phyloP scores from a whole-genome alignment of 2,329 filamentous ascomycete species.

The Paracamarosporium sp. region DNA sequence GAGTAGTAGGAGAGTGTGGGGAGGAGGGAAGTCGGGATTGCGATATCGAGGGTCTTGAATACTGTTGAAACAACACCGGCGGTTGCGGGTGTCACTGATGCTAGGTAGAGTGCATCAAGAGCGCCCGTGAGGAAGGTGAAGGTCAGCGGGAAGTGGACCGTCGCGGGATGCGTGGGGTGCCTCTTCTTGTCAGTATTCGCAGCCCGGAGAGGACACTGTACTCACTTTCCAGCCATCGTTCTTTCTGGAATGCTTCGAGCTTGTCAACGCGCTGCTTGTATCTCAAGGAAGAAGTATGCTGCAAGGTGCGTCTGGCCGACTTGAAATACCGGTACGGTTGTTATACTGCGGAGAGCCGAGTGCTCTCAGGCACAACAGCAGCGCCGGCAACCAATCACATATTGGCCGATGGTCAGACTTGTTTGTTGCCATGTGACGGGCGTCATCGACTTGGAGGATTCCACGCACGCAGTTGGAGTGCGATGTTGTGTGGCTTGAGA shows the following conservation, averaged over 20 bases:
- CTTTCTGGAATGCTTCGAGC: background rate
- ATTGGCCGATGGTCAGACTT: background rate
- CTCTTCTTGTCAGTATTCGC: slow-evolving; percentile 20
- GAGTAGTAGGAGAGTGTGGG: slow-evolving; percentile 53
- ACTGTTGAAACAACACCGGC: slow-evolving; percentile 38
- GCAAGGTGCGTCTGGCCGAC: background rate
- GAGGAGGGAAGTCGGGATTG: slow-evolving; percentile 37
- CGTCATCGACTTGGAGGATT: background rate
- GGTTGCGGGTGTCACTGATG: slow-evolving; percentile 41
- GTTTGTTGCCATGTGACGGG: background rate
- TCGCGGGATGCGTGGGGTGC: slow-evolving; percentile 54
- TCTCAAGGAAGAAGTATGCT: background rate
- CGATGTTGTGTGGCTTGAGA: slow-evolving; percentile 3
- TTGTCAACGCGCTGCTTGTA: background rate
- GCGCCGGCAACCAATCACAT: background rate
- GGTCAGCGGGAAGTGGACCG: slow-evolving; percentile 57
- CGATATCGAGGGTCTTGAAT: slow-evolving; percentile 37
- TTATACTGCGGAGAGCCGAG: slow-evolving; percentile 17
- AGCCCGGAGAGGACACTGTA: background rate
- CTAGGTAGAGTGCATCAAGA: slow-evolving; percentile 50
- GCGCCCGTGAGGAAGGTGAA: slow-evolving; percentile 51
- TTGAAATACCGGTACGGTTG: slow-evolving; percentile 4
- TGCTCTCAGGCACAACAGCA: background rate
- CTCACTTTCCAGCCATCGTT: slow-evolving; percentile 4
- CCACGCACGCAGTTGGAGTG: background rate